phyloP scores from a whole-genome alignment of 768 basidiomycete genomes.

The Piloderma croceum region DNA sequence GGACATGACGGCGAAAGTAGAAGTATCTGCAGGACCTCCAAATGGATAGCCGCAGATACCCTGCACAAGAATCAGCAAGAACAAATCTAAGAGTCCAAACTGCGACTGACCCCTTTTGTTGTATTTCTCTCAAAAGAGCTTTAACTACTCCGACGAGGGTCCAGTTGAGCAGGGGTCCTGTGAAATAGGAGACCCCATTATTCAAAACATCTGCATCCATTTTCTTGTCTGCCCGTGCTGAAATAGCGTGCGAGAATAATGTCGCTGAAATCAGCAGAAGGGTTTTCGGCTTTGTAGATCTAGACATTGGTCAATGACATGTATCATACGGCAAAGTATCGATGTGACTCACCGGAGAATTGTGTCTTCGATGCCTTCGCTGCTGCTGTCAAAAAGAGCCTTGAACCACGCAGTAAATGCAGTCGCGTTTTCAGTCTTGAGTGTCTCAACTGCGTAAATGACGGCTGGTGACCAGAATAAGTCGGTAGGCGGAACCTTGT shows the following conservation, averaged over 20 bases:
- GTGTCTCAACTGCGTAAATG: constrained; percentile 34
- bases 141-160: constrained; percentile 71
- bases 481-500: constrained; percentile 41
- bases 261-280: constrained; percentile 64
- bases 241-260: constrained; percentile 60
- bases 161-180: constrained; percentile 70
- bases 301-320: constrained; percentile 19
- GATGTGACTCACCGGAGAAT: constrained; percentile 21
- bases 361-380: constrained; percentile 78
- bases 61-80: constrained; percentile 1
- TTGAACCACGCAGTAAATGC: constrained; percentile 64
- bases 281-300: constrained; percentile 65
- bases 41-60: constrained; percentile 34
- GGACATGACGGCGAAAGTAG: constrained; percentile 63
- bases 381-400: constrained; percentile 68
- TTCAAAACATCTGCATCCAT: constrained; percentile 63
- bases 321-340: not conserved
- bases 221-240: constrained; percentile 39
- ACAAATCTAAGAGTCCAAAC: not conserved
- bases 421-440: constrained; percentile 37
- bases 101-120: constrained; percentile 43
- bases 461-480: constrained; percentile 46
- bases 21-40: constrained; percentile 63
- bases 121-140: constrained; percentile 56
- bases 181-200: constrained; percentile 76